Evolutionary conservation across 2,329 filamentous ascomycete species (phyloP), one percentile per base, ranked within the genome.

Genomic region (Botrytis paeoniae): DNA sequence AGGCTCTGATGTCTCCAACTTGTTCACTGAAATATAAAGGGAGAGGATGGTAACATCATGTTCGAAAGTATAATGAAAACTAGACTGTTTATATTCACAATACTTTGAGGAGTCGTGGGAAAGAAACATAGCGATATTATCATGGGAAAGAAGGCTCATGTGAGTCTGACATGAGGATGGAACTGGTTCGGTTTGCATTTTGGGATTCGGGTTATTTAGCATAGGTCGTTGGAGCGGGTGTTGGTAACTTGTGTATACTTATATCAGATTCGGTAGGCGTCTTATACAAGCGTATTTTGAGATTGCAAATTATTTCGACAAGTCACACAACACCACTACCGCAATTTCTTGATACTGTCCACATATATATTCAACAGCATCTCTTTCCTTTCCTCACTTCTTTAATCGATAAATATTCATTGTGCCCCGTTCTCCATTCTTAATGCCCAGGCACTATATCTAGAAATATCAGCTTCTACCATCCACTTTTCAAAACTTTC

Each of bases 1-100:
- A 86, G 93, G 75, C 84, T 97, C 76, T 96, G 74, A 80, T 68
- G 25, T 25, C 22, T 39, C 35, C 59, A 39, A 25, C 10, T 32
- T 41, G 8, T 14, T 9, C n/a, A 29, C 25, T 14, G 35, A 29
- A 54, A 29, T 57, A 41, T 8, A n/a, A 20, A 20, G 35, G 6
- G 41, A 61, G 41, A 51, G 43, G 18, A 59, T 62, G 57, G 39
- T 43, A 22, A 68, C 18, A 57, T 68, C 37, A 57, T 29, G 20
- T 22, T 41, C 18, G 48, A 25, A 22, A 25, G 39, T 41, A 41
- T n/a, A 57, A 41, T 4, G 37, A 32, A 51, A 68, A 68, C 18
- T 57, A 68, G 48, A 41, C 25, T n/a, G 35, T 41, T 41, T 25
- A 57, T 68, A 57, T 41, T 68, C 6, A n/a, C 37, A 57, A 16